phyloP scores from a whole-genome alignment of 2,329 filamentous ascomycete species.

The Myotisia sp. region DNA sequence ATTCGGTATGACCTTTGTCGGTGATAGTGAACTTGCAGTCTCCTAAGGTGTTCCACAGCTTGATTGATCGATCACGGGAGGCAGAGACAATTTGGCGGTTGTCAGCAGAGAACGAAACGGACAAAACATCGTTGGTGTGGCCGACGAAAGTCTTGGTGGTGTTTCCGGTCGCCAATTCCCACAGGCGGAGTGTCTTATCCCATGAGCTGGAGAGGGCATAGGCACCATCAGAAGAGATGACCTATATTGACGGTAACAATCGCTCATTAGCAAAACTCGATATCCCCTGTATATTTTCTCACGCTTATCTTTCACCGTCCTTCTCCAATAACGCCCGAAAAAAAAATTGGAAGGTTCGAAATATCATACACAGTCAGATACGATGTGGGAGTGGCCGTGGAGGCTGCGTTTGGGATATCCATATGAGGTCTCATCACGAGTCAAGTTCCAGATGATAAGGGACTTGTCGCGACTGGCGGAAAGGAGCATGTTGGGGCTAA shows the following conservation, averaged over 20 bases:
- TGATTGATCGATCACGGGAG: slow-evolving; percentile 96
- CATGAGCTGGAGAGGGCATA: slow-evolving; percentile 97
- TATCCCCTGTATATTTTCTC: neutral
- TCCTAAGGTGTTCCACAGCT: slow-evolving; percentile 99
- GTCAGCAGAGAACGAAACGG: slow-evolving; percentile 99
- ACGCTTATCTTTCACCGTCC: slow-evolving; percentile 6
- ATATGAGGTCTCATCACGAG: slow-evolving; percentile 94
- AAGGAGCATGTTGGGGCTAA: slow-evolving; percentile 97
- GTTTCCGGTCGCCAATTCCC: slow-evolving; percentile 93
- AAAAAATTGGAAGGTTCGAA: slow-evolving; percentile 9
- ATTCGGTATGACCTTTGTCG: slow-evolving; percentile 99
- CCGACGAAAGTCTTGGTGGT: slow-evolving; percentile 98
- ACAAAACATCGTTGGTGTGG: slow-evolving; percentile 98
- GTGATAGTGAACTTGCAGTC: slow-evolving; percentile 99
- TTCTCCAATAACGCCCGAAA: slow-evolving; percentile 4
- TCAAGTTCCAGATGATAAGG: slow-evolving; percentile 99
- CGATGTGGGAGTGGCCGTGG: slow-evolving; percentile 98
- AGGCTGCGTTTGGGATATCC: slow-evolving; percentile 98
- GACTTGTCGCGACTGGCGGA: slow-evolving; percentile 96
- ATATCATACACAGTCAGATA: slow-evolving; percentile 93
- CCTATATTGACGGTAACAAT: too few relatives aligned
- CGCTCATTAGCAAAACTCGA: slow-evolving; percentile 15
- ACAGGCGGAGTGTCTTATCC: slow-evolving; percentile 99
- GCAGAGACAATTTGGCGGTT: slow-evolving; percentile 99
- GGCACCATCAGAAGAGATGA: slow-evolving; percentile 98